Percentiles rank a stretch among this genome's conserved stretches.
phyloP scores from a whole-genome alignment of 371 early-diverging fungal species.

The Mucor saturninus region DNA sequence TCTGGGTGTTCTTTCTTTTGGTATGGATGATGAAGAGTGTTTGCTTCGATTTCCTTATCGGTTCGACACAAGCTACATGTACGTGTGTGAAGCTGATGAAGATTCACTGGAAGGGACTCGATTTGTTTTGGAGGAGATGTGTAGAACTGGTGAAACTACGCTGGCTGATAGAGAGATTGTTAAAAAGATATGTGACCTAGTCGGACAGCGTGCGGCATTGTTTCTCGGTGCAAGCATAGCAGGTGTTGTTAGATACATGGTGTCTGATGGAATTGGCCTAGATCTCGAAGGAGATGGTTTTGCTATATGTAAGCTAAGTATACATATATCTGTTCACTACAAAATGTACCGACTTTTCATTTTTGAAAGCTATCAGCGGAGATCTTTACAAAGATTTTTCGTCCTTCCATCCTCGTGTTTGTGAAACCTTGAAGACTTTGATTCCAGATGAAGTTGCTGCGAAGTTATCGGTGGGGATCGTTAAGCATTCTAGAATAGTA shows the following conservation, averaged over 20 bases:
- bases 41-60: conserved; percentile 61
- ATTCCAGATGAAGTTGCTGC: conserved; percentile 48
- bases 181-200: conserved; percentile 44
- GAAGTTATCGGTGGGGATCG: conserved; percentile 49
- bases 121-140: conserved; percentile 54
- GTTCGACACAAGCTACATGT: conserved; percentile 86
- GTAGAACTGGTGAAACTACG: conserved; percentile 40
- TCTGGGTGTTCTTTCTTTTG: conserved; percentile 60
- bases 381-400: conserved; percentile 54
- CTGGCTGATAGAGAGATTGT: conserved; percentile 48
- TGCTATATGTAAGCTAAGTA: conserved; percentile 39
- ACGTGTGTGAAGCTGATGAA: conserved; percentile 53
- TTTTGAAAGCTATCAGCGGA: conserved; percentile 45
- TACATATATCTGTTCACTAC: background rate
- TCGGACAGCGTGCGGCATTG: conserved; percentile 48
- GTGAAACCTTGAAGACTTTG: conserved; percentile 44
- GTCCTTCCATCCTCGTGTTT: conserved; percentile 53
- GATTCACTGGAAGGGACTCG: conserved; percentile 45
- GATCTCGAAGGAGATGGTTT: conserved; percentile 37
- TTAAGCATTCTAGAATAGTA: conserved; percentile 52
- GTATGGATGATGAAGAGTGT: conserved; percentile 58
- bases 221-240: conserved; percentile 51
- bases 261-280: conserved; percentile 37
- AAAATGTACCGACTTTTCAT: background rate
- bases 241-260: conserved; percentile 45